These are phyloP conservation scores for Mortierella claussenii DNA, from an alignment of 192 early-diverging fungal species.

Conservation along the genomic window DNA sequence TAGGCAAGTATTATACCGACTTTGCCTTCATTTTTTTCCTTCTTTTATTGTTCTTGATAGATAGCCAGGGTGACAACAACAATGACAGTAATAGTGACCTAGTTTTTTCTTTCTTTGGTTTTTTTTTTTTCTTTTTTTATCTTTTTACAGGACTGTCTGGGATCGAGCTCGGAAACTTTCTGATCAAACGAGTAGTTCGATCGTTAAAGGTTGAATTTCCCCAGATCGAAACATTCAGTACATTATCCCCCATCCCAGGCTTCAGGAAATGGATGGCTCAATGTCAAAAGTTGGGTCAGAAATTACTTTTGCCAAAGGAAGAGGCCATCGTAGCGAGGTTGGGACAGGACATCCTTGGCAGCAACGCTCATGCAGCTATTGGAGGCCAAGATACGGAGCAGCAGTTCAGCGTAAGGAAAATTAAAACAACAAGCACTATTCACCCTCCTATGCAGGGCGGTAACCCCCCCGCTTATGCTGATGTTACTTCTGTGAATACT, in stretches of 20 bases:
- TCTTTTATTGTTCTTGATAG: neutral
- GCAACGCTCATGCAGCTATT: too few species aligned
- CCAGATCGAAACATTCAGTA: conserved; percentile 82
- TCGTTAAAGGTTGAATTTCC: conserved; percentile 78
- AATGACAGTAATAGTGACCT: too few species aligned
- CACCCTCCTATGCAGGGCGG: too few species aligned
- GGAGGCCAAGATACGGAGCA: conserved; percentile 7
- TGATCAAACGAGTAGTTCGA: conserved; percentile 90
- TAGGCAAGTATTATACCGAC: conserved; percentile 60
- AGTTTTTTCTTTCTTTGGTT: too few species aligned
- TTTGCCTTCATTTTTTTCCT: neutral
- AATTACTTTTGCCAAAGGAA: conserved; percentile 31
- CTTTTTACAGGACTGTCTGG: conserved; percentile 72
- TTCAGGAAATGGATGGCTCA: conserved; percentile 80
- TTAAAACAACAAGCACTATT: too few species aligned
- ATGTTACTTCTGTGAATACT: conserved; percentile 4
- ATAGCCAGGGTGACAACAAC: neutral
- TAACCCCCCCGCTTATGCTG: neutral
- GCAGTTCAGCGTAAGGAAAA: conserved; percentile 33
- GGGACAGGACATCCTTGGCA: neutral
- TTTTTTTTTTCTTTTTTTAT: neutral
- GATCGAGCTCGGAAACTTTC: conserved; percentile 90
- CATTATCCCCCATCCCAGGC: conserved; percentile 90
- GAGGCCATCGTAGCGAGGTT: conserved; percentile 5
- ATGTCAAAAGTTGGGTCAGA: conserved; percentile 35